Conservation (phyloP, 2,329 filamentous ascomycete genomes). For the Ceratocystis eucalypticola region DNA sequence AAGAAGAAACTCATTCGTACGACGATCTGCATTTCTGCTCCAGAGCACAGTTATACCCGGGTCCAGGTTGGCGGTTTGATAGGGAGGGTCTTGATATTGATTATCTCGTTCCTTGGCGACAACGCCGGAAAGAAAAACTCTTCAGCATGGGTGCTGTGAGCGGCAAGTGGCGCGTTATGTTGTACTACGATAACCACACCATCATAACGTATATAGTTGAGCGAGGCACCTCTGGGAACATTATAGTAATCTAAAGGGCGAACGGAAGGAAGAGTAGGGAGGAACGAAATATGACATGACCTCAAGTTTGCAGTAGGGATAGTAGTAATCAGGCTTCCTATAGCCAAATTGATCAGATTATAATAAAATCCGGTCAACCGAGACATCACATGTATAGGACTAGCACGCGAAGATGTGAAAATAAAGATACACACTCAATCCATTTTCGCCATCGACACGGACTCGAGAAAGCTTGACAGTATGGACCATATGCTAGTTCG, state of each 20-base stretch:
- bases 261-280: neutral
- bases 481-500: too few species aligned
- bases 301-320: neutral
- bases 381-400: too few species aligned
- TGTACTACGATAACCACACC: conserved; percentile 58
- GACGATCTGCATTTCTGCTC: neutral
- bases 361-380: too few species aligned
- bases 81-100: neutral
- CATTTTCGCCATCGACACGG: too few species aligned
- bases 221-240: conserved; percentile 26
- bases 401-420: too few species aligned
- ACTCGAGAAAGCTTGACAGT: too few species aligned
- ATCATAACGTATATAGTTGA: conserved; percentile 57
- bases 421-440: too few species aligned
- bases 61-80: neutral
- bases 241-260: conserved; percentile 2
- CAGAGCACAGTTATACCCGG: neutral
- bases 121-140: neutral
- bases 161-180: conserved; percentile 50
- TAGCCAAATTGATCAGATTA: too few species aligned
- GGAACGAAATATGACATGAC: neutral
- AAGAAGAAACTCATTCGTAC: conserved; percentile 16
- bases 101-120: conserved; percentile 7
- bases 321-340: too few species aligned
- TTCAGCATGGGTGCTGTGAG: conserved; percentile 20